A percentile compares a stretch with the other conserved stretches of the same genome.
Conservation (phyloP, 1,284 basidiomycete species). For the Athelia sp. region DNA sequence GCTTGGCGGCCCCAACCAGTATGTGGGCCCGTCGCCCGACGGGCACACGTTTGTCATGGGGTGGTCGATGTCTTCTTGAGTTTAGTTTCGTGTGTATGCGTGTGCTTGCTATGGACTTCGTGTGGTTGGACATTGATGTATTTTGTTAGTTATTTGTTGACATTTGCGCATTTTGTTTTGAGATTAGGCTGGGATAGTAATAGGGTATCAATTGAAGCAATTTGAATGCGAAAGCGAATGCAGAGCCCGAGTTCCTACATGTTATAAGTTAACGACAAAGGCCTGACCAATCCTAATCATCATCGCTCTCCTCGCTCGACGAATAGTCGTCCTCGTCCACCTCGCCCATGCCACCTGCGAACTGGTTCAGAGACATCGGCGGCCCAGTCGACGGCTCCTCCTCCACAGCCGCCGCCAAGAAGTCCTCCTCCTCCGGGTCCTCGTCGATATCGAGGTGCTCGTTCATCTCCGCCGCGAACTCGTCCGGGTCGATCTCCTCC, state of each 20-base stretch:
- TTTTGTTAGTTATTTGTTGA: too few species aligned
- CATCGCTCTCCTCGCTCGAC: conserved; percentile 66
- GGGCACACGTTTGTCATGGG: conserved; percentile 26
- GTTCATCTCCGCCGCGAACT: conserved; percentile 44
- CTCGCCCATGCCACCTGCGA: conserved; percentile 36
- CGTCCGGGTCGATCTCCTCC: conserved; percentile 44
- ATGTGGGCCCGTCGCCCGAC: conserved; percentile 34
- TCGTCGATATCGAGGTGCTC: conserved; percentile 30
- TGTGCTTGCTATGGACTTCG: too few species aligned
- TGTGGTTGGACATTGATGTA: too few species aligned
- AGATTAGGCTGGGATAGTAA: too few species aligned
- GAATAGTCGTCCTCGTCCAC: conserved; percentile 56
- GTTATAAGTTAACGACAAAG: too few species aligned
- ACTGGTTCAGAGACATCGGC: conserved; percentile 51
- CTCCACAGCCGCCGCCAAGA: conserved; percentile 35
- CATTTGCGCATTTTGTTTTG: too few species aligned
- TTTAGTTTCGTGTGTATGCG: too few species aligned
- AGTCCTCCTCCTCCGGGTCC: conserved; percentile 20
- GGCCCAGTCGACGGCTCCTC: conserved; percentile 27
- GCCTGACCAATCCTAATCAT: conserved; percentile 46
- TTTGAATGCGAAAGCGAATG: too few species aligned
- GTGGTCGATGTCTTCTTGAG: conserved; percentile 12
- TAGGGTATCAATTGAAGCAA: too few species aligned
- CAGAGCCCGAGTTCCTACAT: too few species aligned
- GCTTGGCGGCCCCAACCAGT: conserved; percentile 28